phyloP scores from a whole-genome alignment of 768 basidiomycete species.

The Lentinula edodes region DNA sequence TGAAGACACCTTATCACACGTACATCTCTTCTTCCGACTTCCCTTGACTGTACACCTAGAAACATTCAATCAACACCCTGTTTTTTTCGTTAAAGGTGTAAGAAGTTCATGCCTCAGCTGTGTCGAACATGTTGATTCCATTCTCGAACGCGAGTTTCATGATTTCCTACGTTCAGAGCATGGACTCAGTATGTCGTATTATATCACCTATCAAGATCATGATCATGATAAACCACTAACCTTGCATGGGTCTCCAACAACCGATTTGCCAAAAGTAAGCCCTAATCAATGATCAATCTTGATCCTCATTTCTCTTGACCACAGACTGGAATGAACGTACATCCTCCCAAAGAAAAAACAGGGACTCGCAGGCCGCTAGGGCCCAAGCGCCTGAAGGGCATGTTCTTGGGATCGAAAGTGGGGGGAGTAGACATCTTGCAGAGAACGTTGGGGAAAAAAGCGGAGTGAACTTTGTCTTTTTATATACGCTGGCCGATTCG shows the following conservation, averaged over 20 bases:
- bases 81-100: neutral
- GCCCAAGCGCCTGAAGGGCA: constrained; percentile 43
- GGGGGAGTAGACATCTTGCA: neutral
- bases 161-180: constrained; percentile 45
- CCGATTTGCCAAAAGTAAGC: constrained; percentile 61
- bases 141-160: constrained; percentile 73
- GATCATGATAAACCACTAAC: constrained; percentile 16
- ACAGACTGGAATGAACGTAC: constrained; percentile 19
- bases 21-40: constrained; percentile 73
- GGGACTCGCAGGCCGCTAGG: constrained; percentile 47
- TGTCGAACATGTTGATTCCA: constrained; percentile 76
- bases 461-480: neutral
- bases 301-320: neutral
- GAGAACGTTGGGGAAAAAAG: neutral
- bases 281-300: constrained; percentile 14
- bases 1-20: constrained; percentile 10
- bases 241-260: constrained; percentile 69
- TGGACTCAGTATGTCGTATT: neutral
- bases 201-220: neutral
- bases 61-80: no score
- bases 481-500: neutral
- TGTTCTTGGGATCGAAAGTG: constrained; percentile 28
- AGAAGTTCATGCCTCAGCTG: constrained; percentile 37
- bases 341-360: constrained; percentile 51
- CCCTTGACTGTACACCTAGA: constrained; percentile 46